Evolutionary conservation across 164 flowering plant genomes (phyloP).

Genomic region (Euptelea pleiosperma): DNA sequence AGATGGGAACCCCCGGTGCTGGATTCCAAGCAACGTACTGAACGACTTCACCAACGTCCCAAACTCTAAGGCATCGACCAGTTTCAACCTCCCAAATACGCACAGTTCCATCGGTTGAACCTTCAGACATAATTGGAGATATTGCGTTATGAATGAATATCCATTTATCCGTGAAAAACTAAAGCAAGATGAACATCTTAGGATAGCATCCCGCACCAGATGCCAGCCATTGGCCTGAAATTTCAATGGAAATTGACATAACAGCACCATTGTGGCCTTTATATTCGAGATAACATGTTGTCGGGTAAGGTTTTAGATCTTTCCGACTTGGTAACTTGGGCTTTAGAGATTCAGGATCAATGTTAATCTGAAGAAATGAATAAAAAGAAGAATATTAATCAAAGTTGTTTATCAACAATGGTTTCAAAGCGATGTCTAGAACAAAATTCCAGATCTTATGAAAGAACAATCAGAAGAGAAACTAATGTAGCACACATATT

Average conservation of each 20-base stretch:
- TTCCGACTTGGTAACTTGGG: slow-evolving; percentile 86
- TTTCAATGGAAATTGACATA: slow-evolving; percentile 60
- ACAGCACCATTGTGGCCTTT: slow-evolving; percentile 84
- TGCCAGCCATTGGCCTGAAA: slow-evolving; percentile 86
- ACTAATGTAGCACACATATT: not conserved
- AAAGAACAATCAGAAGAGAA: not conserved
- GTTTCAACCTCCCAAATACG: slow-evolving; percentile 96
- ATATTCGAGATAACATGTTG: slow-evolving; percentile 77
- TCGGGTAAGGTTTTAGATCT: slow-evolving; percentile 90
- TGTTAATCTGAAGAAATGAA: slow-evolving; percentile 58
- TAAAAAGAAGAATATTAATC: not conserved
- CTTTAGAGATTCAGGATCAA: slow-evolving; percentile 92
- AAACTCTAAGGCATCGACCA: slow-evolving; percentile 71
- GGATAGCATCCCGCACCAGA: slow-evolving; percentile 50
- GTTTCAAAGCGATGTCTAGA: not conserved
- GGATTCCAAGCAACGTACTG: slow-evolving; percentile 93
- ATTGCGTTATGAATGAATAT: slow-evolving; percentile 5
- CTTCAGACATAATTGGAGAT: slow-evolving; percentile 29
- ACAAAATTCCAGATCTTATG: not conserved
- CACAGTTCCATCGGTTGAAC: slow-evolving; percentile 85
- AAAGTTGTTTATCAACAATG: not conserved
- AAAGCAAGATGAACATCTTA: not conserved
- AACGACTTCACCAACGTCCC: slow-evolving; percentile 69
- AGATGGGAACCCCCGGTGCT: slow-evolving; percentile 52
- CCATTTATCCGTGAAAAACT: not conserved